Evolutionary conservation across 2,329 filamentous ascomycete species (phyloP).

Genomic region (Aspergillus nomiae): DNA sequence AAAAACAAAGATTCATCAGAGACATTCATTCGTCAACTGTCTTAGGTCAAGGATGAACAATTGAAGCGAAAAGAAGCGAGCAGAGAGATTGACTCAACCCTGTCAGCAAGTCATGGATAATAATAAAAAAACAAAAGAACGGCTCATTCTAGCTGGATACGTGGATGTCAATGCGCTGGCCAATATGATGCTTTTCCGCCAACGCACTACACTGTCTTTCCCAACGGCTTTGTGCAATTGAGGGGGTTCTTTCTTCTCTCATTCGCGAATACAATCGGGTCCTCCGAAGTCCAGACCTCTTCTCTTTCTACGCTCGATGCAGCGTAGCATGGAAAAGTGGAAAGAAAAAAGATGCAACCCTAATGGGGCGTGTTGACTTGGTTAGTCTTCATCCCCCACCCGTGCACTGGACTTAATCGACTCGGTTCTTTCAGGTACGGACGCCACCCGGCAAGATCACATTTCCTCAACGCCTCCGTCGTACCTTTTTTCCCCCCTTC

Average conservation of each 20-base stretch:
- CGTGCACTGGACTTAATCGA: not conserved
- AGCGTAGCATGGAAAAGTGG: not conserved
- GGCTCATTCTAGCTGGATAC: not conserved
- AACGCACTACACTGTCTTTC: not conserved
- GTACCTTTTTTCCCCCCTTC: not conserved
- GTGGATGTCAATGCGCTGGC: not conserved
- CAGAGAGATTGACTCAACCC: not conserved
- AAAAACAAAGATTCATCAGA: not conserved
- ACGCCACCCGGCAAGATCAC: not conserved
- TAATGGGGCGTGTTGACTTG: not conserved
- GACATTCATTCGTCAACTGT: not conserved
- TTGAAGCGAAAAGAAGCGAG: not conserved
- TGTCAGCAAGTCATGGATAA: not conserved
- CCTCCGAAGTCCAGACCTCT: not conserved
- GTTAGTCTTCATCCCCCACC: not conserved
- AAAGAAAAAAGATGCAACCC: not conserved
- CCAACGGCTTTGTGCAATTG: not conserved
- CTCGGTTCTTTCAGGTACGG: not conserved
- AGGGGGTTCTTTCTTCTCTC: not conserved
- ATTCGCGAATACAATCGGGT: not conserved
- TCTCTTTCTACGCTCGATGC: not conserved
- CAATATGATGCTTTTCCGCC: not conserved
- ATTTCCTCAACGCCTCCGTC: not conserved
- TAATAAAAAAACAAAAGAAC: constrained; percentile 14
- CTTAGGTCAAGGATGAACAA: not conserved